Conservation (phyloP, 768 basidiomycete species). For the Lanmaoa pseudosensibilis region DNA sequence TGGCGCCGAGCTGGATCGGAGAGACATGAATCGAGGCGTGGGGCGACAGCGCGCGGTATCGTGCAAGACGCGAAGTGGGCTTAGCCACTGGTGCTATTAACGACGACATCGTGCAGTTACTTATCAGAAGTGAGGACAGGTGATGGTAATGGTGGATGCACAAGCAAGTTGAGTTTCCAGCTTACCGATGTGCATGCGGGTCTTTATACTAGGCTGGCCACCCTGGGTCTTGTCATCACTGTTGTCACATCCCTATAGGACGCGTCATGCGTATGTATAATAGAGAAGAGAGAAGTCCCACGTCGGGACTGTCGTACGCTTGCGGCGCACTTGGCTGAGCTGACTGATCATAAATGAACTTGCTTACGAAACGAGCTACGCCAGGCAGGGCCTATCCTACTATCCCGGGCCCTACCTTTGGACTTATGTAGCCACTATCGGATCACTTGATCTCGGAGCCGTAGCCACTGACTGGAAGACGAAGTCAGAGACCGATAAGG, state of each 20-base stretch:
- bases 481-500: too few species aligned
- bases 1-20: constrained; percentile 47
- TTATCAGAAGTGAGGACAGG: background rate
- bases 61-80: constrained; percentile 36
- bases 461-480: too few species aligned
- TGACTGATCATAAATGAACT: too few species aligned
- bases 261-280: background rate
- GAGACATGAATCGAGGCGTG: constrained; percentile 48
- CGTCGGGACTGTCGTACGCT: too few species aligned
- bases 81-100: constrained; percentile 16
- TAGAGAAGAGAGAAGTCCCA: background rate
- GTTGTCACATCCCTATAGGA: background rate
- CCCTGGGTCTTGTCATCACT: background rate
- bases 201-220: background rate
- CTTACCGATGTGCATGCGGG: background rate
- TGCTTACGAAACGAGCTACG: too few species aligned
- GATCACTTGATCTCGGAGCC: too few species aligned
- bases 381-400: too few species aligned
- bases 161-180: background rate
- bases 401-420: too few species aligned
- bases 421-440: too few species aligned
- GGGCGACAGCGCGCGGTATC: constrained; percentile 42
- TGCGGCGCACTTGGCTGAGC: too few species aligned
- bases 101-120: background rate
- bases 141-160: background rate